Conservation (phyloP, 768 basidiomycete genomes). For the Floccularia luteovirens region DNA sequence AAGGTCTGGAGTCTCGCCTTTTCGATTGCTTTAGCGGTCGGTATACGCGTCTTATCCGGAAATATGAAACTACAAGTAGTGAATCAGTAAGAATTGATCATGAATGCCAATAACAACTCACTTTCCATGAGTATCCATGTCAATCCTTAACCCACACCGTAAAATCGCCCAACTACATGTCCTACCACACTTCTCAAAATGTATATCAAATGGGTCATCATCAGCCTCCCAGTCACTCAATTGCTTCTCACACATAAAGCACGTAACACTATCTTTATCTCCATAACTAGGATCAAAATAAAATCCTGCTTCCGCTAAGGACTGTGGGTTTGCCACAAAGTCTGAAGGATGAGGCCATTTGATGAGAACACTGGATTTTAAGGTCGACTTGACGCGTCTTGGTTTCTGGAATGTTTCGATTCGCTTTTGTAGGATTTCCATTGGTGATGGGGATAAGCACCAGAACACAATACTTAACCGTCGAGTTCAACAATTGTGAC, state of each 20-base stretch:
- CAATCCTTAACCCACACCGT: slow-evolving; percentile 59
- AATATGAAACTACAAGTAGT: slow-evolving; percentile 44
- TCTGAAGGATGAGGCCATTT: slow-evolving; percentile 74
- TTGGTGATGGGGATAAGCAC: slow-evolving; percentile 15
- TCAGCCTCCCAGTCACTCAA: slow-evolving; percentile 78
- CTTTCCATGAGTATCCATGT: slow-evolving; percentile 52
- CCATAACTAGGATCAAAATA: slow-evolving; percentile 67
- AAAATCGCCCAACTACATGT: slow-evolving; percentile 77
- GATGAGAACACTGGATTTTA: slow-evolving; percentile 37
- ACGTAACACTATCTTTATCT: slow-evolving; percentile 70
- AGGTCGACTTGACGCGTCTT: slow-evolving; percentile 50
- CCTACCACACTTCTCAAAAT: slow-evolving; percentile 59
- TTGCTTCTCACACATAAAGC: slow-evolving; percentile 78
- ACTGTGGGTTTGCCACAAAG: slow-evolving; percentile 63
- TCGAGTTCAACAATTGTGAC: slow-evolving; percentile 11
- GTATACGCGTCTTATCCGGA: slow-evolving; percentile 52
- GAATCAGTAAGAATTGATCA: background rate
- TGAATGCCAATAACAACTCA: slow-evolving; percentile 20
- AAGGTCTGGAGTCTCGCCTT: slow-evolving; percentile 68
- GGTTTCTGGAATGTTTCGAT: slow-evolving; percentile 64
- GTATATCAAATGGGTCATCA: slow-evolving; percentile 85
- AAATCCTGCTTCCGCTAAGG: slow-evolving; percentile 86
- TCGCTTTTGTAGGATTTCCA: slow-evolving; percentile 52
- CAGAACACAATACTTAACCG: slow-evolving; percentile 4
- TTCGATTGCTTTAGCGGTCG: slow-evolving; percentile 62